Conservation (phyloP, 2,329 filamentous ascomycete genomes). For the Hypomyces rosellus region DNA sequence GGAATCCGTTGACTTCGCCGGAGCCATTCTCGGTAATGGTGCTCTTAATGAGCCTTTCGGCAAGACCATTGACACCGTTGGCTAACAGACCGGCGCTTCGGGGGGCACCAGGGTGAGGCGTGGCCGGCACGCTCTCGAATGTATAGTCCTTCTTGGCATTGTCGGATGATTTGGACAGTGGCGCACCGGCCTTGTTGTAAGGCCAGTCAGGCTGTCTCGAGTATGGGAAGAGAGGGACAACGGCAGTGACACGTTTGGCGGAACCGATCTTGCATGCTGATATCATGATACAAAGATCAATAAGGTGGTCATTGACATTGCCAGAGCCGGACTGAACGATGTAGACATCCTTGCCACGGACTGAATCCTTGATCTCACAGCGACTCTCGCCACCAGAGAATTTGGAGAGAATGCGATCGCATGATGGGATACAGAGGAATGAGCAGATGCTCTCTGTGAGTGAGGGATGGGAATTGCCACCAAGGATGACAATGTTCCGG, state of each 20-base stretch:
- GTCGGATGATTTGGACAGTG: slow-evolving; percentile 63
- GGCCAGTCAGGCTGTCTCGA: slow-evolving; percentile 93
- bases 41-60: slow-evolving; percentile 66
- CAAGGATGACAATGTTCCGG: slow-evolving; percentile 88
- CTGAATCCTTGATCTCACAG: slow-evolving; percentile 92
- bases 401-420: slow-evolving; percentile 78
- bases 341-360: slow-evolving; percentile 97
- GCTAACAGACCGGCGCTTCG: slow-evolving; percentile 54
- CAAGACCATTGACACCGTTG: slow-evolving; percentile 62
- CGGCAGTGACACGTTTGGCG: slow-evolving; percentile 85
- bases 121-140: slow-evolving; percentile 87
- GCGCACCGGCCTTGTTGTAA: slow-evolving; percentile 92
- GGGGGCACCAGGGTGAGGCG: slow-evolving; percentile 67
- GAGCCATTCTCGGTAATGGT: slow-evolving; percentile 43
- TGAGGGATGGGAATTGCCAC: slow-evolving; percentile 85
- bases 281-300: slow-evolving; percentile 96
- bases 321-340: slow-evolving; percentile 93
- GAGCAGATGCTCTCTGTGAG: slow-evolving; percentile 83
- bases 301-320: slow-evolving; percentile 90
- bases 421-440: slow-evolving; percentile 78
- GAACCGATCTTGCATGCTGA: slow-evolving; percentile 96
- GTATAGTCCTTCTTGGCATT: slow-evolving; percentile 60
- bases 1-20: slow-evolving; percentile 27
- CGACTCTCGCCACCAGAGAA: slow-evolving; percentile 94
- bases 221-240: slow-evolving; percentile 94